phyloP scores from a whole-genome alignment of 495 filamentous ascomycete genomes.

The Amphirosellinia nigrospora region DNA sequence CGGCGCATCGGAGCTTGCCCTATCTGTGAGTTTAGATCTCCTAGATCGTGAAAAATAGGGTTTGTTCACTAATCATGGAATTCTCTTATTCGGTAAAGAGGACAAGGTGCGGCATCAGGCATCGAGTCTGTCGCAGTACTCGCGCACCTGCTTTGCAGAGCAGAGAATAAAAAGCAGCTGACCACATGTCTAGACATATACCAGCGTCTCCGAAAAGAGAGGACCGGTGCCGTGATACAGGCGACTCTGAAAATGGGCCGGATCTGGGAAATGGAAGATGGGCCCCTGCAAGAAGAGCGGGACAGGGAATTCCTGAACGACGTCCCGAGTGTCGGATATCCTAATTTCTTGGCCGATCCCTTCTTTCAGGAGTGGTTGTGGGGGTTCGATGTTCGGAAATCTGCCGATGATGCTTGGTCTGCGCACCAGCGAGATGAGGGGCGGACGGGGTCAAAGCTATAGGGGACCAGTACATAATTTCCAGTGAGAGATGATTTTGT shows the following conservation, averaged over 20 bases:
- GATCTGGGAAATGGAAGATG: slow-evolving; percentile 28
- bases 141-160: slow-evolving; percentile 20
- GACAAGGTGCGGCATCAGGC: slow-evolving; percentile 26
- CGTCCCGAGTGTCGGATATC: slow-evolving; percentile 21
- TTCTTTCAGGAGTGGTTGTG: slow-evolving; percentile 32
- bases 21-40: slow-evolving; percentile 34
- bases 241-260: slow-evolving; percentile 23
- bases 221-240: slow-evolving; percentile 17
- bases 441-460: too few species aligned
- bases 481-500: too few species aligned
- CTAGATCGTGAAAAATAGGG: too few species aligned
- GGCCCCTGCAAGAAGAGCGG: slow-evolving; percentile 19
- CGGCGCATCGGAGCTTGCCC: slow-evolving; percentile 25
- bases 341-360: slow-evolving; percentile 28
- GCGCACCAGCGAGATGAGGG: too few species aligned
- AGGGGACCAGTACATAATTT: too few species aligned
- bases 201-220: slow-evolving; percentile 18
- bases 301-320: slow-evolving; percentile 16
- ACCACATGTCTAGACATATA: slow-evolving; percentile 12
- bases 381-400: slow-evolving; percentile 19
- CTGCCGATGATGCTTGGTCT: slow-evolving; percentile 37
- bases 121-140: slow-evolving; percentile 25
- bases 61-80: too few species aligned
- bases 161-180: neutral
- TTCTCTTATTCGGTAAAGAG: too few species aligned